Evolutionary conservation across 164 flowering plant species (phyloP).

Genomic region (Tetracentron sinense): DNA sequence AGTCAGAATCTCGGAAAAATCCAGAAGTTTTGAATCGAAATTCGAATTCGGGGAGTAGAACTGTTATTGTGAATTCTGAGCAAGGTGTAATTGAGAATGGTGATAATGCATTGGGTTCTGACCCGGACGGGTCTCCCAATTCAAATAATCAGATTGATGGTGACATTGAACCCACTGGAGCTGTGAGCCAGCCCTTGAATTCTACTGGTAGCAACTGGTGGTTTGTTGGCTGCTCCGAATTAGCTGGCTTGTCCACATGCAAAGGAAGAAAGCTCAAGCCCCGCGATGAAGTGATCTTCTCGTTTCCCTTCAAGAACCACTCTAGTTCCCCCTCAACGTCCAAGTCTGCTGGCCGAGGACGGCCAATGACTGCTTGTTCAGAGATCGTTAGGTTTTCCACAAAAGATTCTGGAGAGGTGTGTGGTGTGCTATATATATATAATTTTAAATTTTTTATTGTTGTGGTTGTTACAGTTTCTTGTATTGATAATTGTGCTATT

Average conservation of each 20-base stretch:
- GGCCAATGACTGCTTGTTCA: conserved; percentile 47
- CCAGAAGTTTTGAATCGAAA: conserved; percentile 11
- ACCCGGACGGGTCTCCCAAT: conserved; percentile 1
- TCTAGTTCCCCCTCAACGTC: conserved; percentile 34
- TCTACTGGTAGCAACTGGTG: conserved; percentile 61
- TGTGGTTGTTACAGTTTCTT: too few relatives aligned
- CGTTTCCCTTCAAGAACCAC: conserved; percentile 48
- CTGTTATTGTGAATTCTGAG: conserved; percentile 6
- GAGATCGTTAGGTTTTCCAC: conserved; percentile 94
- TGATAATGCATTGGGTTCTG: conserved; percentile 1
- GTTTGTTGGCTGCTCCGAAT: conserved; percentile 63
- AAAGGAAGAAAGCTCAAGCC: conserved; percentile 70
- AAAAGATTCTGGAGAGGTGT: conserved; percentile 73
- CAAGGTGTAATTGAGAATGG: conserved; percentile 1
- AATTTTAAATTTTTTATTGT: background rate
- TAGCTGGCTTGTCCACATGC: conserved; percentile 80
- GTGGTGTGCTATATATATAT: background rate
- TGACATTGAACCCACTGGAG: conserved; percentile 8
- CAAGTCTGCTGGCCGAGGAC: conserved; percentile 55
- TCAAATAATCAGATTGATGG: background rate
- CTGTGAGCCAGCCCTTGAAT: conserved; percentile 3
- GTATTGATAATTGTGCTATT: background rate
- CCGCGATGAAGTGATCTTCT: conserved; percentile 63
- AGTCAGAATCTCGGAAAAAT: conserved; percentile 8
- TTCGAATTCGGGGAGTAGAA: conserved; percentile 9